Evolutionary conservation across 129 eudicot genomes (phyloP).

Genomic region (Oenanthe sinensis): DNA sequence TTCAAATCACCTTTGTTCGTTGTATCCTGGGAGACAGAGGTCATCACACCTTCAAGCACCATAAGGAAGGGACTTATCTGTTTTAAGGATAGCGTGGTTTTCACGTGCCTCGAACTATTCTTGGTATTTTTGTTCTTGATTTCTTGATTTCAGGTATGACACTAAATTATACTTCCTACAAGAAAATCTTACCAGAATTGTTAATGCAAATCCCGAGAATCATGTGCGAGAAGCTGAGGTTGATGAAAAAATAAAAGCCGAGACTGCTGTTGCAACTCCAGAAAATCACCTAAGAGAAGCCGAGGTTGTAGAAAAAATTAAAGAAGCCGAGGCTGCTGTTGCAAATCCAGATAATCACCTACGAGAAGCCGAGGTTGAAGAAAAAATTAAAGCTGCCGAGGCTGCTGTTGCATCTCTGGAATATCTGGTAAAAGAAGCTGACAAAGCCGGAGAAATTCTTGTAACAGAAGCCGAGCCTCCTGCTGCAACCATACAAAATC

Average conservation of each 20-base stretch:
- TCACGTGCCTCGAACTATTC: too few relatives aligned
- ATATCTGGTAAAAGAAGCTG: not conserved
- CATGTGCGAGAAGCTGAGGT: not conserved
- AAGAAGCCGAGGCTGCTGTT: constrained; percentile 5
- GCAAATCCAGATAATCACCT: not conserved
- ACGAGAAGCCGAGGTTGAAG: not conserved
- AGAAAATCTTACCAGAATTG: not conserved
- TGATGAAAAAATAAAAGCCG: not conserved
- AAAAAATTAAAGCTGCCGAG: not conserved
- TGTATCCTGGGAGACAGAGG: too few relatives aligned
- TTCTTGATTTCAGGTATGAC: too few relatives aligned
- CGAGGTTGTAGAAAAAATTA: constrained; percentile 2
- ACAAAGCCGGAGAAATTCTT: not conserved
- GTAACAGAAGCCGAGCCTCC: not conserved
- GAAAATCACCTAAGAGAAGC: not conserved
- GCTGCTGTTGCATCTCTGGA: not conserved
- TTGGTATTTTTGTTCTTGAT: too few relatives aligned
- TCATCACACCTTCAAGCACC: too few relatives aligned
- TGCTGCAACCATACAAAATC: not conserved
- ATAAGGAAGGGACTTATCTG: too few relatives aligned
- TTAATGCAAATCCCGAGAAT: not conserved
- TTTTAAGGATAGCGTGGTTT: too few relatives aligned
- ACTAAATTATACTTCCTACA: too few relatives aligned
- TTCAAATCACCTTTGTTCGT: too few relatives aligned
- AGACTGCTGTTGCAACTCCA: not conserved